Evolutionary conservation across 768 basidiomycete genomes (phyloP).

Genomic region (Obba rivulosa): DNA sequence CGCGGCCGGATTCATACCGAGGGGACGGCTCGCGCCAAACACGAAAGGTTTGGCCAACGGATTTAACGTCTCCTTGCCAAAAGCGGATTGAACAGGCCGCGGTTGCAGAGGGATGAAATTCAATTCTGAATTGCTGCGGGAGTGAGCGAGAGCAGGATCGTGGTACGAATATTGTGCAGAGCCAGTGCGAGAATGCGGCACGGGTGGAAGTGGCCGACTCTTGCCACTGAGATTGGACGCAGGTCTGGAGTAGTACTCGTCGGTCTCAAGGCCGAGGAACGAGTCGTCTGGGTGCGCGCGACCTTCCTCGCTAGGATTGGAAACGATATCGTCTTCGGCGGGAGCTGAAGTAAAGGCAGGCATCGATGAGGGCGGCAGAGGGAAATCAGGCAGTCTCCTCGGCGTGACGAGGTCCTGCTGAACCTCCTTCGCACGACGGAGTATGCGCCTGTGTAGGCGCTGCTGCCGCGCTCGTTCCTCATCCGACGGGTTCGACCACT

Average conservation of each 20-base stretch:
- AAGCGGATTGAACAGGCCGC: conserved; percentile 10
- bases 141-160: conserved; percentile 63
- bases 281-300: conserved; percentile 3
- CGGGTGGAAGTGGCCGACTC: conserved; percentile 49
- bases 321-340: conserved; percentile 63
- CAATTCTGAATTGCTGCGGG: conserved; percentile 41
- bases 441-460: conserved; percentile 56
- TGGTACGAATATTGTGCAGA: conserved; percentile 59
- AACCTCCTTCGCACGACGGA: conserved; percentile 39
- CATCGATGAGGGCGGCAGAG: conserved; percentile 60
- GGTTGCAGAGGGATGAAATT: conserved; percentile 29
- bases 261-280: conserved; percentile 1
- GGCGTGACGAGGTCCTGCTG: conserved; percentile 46
- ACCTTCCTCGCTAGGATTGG: conserved; percentile 81
- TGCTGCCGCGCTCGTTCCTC: conserved; percentile 75
- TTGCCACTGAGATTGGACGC: conserved; percentile 38
- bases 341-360: conserved; percentile 30
- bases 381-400: conserved; percentile 74
- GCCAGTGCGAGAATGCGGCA: conserved; percentile 60
- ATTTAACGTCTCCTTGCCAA: conserved; percentile 44
- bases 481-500: conserved; percentile 89
- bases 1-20: too few relatives aligned
- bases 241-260: conserved; percentile 28
- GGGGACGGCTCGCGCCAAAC: conserved; percentile 45
- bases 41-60: conserved; percentile 83